These are phyloP conservation scores for Wickerhamia fluorescens DNA, from an alignment of 805 yeast genomes.

Conservation along the genomic window DNA sequence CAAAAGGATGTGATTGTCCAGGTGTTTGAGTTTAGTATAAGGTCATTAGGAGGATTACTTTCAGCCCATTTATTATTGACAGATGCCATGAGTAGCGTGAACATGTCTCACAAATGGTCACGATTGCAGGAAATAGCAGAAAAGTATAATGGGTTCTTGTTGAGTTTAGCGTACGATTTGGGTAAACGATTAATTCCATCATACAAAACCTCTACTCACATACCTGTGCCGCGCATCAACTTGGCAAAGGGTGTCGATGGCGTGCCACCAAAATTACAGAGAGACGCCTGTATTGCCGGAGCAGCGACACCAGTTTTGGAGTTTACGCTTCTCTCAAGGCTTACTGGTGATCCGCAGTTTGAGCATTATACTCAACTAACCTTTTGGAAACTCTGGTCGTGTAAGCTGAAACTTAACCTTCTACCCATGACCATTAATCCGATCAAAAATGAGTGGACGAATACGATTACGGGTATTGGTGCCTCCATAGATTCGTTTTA, in stretches of 20 bases:
- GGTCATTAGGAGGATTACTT: conserved; percentile 76
- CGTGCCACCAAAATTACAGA: conserved; percentile 38
- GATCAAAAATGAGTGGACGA: conserved; percentile 45
- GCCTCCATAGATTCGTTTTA: conserved; percentile 89
- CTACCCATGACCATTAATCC: conserved; percentile 77
- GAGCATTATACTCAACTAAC: conserved; percentile 56
- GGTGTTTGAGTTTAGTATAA: conserved; percentile 79
- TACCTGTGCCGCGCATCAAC: conserved; percentile 80
- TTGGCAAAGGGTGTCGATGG: conserved; percentile 43
- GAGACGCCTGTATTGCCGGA: conserved; percentile 83
- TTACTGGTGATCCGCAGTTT: conserved; percentile 70
- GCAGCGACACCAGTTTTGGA: conserved; percentile 81
- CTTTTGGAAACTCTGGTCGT: conserved; percentile 63
- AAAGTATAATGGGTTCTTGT: conserved; percentile 64
- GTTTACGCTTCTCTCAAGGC: conserved; percentile 62
- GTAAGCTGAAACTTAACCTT: conserved; percentile 53
- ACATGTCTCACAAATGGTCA: conserved; percentile 23
- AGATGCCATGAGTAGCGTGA: conserved; percentile 13
- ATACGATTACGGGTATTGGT: conserved; percentile 70
- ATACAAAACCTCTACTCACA: conserved; percentile 52
- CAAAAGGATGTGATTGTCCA: conserved; percentile 68
- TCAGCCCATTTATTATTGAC: conserved; percentile 58
- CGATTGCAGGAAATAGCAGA: conserved; percentile 15
- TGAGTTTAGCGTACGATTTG: conserved; percentile 64
- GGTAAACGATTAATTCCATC: conserved; percentile 69